Evolutionary conservation across 345 rosid genomes (phyloP), one percentile per base, ranked within the genome.

Genomic region (Eucalyptus caleyi): DNA sequence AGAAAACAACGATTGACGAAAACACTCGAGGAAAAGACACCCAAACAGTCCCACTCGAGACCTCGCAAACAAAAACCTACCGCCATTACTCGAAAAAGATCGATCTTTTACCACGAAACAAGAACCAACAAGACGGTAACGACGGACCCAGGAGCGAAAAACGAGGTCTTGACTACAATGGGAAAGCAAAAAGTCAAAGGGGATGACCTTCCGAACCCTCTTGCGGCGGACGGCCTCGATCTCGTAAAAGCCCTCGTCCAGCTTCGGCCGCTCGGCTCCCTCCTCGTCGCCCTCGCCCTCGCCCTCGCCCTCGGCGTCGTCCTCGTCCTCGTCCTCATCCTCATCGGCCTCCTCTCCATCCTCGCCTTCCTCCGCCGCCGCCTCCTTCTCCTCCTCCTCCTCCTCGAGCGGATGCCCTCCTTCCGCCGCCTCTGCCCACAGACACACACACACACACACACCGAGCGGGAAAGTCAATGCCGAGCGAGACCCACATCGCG

Each of bases 151-250:
- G 53, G 12, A 62, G 47, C 12, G n/a, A 62, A 81, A 69, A 30
- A 50, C 13, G 34, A 18, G 15, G 24, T 49, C 62, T 87, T 34
- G 53, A 85, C 34, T 54, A 87, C 34, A 42, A 86, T 21, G 15
- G 59, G 67, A 88, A 93, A 86, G 32, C 16, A 44, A 69, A 77
- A 77, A 40, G 85, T 77, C 47, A 40, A n/a, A 40, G 30, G 85
- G 85, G 30, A 21, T 16, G 88, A 98, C 99, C 97, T 98, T 98
- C 85, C 99, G 94, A 59, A 96, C 92, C 90, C 99, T 92, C 93
- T 95, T 96, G 27, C 99, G 96, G 77, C 99, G 99, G 91, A 98
- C 97, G 87, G 98, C 97, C 95, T 98, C 99, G 88, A 98, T 98
- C 93, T 98, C 99, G 88, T 67, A 98, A 92, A 92, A 98, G 26